phyloP scores from a whole-genome alignment of 176 grass and related monocot genomes.

The Pontederia paniculata region DNA sequence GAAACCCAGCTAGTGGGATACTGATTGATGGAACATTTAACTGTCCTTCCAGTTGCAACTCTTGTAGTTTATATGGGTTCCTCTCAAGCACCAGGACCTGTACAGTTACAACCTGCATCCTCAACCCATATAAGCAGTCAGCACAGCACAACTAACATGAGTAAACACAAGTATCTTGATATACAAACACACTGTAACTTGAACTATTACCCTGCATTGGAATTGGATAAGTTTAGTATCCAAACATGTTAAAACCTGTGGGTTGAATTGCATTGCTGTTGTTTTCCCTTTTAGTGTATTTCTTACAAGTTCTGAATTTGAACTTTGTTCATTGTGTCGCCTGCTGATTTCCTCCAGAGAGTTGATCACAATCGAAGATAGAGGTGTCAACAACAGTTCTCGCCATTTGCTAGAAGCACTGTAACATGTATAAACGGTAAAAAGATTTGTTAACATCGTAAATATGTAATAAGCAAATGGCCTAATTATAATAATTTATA shows the following conservation, averaged over 20 bases:
- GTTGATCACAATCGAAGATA: constrained; percentile 72
- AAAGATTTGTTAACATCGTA: background rate
- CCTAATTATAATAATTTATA: too few relatives aligned
- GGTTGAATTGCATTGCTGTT: constrained; percentile 25
- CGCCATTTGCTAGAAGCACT: constrained; percentile 30
- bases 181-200: too few relatives aligned
- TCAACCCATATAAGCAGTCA: background rate
- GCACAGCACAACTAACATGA: constrained; percentile 4
- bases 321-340: constrained; percentile 20
- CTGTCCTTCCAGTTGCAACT: constrained; percentile 11
- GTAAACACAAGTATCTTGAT: too few relatives aligned
- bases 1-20: constrained; percentile 54
- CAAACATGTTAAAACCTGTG: constrained; percentile 21
- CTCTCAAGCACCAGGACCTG: constrained; percentile 48
- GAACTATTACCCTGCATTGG: constrained; percentile 50
- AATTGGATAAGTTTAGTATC: constrained; percentile 31
- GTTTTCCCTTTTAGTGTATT: constrained; percentile 24
- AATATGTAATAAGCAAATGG: too few relatives aligned
- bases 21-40: constrained; percentile 28
- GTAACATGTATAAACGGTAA: constrained; percentile 14
- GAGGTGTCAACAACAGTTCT: constrained; percentile 47
- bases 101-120: constrained; percentile 45
- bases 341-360: constrained; percentile 31
- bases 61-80: constrained; percentile 16
- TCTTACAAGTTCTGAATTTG: constrained; percentile 18